These are phyloP conservation scores for Abelmoschus esculentus DNA, from an alignment of 345 rosid species.

Conservation along the genomic window DNA sequence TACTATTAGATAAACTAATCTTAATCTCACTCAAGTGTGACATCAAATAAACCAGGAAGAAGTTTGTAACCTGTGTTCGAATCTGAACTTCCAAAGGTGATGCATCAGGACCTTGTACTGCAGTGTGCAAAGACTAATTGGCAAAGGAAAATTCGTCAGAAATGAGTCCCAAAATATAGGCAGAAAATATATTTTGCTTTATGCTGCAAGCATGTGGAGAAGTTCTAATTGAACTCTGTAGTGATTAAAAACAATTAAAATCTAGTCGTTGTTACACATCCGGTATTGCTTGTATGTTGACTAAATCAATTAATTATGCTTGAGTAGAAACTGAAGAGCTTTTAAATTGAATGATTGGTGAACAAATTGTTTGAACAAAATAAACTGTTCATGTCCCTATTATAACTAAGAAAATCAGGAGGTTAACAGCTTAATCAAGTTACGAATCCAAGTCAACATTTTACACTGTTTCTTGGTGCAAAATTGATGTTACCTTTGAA, in stretches of 20 bases:
- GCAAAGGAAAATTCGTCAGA: constrained; percentile 9
- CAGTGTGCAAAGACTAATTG: constrained; percentile 64
- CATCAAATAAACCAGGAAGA: constrained; percentile 1
- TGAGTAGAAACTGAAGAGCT: not conserved
- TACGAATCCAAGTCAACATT: not conserved
- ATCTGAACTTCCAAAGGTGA: constrained; percentile 75
- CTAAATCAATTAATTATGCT: not conserved
- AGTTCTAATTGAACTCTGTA: not conserved
- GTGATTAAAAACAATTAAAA: not conserved
- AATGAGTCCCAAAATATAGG: not conserved
- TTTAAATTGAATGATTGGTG: not conserved
- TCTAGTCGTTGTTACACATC: not conserved
- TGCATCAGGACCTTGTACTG: constrained; percentile 61
- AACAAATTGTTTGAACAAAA: not conserved
- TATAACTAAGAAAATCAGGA: not conserved
- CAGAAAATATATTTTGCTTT: constrained; percentile 1
- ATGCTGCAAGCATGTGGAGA: not conserved
- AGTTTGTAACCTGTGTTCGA: constrained; percentile 52
- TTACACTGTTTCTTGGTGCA: not conserved
- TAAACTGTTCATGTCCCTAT: not conserved
- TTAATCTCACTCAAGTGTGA: not conserved
- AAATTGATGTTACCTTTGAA: not conserved
- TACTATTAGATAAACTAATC: constrained; percentile 8
- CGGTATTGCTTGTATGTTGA: not conserved
- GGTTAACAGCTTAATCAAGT: not conserved